Conservation (phyloP, 2,329 filamentous ascomycete species). For the Plenodomus lindquistii region DNA sequence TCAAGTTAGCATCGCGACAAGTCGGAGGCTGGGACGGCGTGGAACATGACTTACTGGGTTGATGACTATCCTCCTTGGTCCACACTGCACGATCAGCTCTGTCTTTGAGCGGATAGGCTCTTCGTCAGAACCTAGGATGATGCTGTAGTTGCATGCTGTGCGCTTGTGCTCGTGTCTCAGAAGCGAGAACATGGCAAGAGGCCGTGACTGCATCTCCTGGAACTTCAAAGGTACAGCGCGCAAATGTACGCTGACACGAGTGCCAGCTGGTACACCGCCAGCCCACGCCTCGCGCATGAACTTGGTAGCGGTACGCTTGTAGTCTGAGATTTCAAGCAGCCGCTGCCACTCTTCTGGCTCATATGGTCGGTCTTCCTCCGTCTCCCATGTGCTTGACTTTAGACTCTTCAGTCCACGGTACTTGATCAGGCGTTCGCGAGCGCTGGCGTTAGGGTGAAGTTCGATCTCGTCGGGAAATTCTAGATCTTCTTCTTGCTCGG, state of each 20-base stretch:
- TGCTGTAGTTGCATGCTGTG: conserved; percentile 80
- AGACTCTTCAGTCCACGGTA: conserved; percentile 94
- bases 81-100: conserved; percentile 88
- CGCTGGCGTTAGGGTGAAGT: conserved; percentile 82
- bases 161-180: conserved; percentile 95
- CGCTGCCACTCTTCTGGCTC: conserved; percentile 90
- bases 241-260: conserved; percentile 79
- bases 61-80: conserved; percentile 81
- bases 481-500: conserved; percentile 84
- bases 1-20: conserved; percentile 3
- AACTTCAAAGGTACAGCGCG: conserved; percentile 60
- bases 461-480: conserved; percentile 99
- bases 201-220: conserved; percentile 58
- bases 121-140: conserved; percentile 79
- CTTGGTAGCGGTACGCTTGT: conserved; percentile 78
- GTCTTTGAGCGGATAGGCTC: conserved; percentile 87
- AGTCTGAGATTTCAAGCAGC: conserved; percentile 85
- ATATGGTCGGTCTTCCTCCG: conserved; percentile 80
- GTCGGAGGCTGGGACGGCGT: neutral
- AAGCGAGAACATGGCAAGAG: conserved; percentile 80
- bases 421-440: conserved; percentile 79
- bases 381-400: conserved; percentile 85
- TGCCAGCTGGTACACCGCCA: conserved; percentile 85
- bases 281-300: conserved; percentile 80
- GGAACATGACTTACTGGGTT: conserved; percentile 61